phyloP scores from a whole-genome alignment of 2,329 filamentous ascomycete genomes.

The Diplodia corticola region DNA sequence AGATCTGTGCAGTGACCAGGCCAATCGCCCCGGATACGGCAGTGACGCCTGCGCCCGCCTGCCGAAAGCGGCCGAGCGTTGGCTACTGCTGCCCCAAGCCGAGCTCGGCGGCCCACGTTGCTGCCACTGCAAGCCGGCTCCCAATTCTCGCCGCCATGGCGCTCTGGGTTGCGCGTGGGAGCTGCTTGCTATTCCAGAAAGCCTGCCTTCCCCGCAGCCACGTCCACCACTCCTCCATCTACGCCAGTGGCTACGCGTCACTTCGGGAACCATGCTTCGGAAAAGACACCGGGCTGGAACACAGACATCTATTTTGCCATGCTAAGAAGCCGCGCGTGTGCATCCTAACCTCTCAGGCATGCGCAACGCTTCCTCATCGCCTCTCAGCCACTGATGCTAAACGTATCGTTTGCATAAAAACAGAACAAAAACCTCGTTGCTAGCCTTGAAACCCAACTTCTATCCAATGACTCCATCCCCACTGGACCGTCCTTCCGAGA shows the following conservation, averaged over 20 bases:
- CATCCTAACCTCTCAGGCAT: background rate
- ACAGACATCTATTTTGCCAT: background rate
- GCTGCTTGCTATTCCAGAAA: too few species aligned
- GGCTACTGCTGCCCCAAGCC: too few species aligned
- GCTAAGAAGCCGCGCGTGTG: background rate
- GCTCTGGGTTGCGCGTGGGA: too few species aligned
- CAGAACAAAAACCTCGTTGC: background rate
- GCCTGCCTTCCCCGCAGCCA: too few species aligned
- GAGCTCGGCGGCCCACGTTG: too few species aligned
- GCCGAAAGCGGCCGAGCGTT: too few species aligned
- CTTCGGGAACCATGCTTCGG: background rate
- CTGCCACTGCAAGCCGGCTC: too few species aligned
- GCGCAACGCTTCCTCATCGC: background rate
- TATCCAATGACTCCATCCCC: background rate
- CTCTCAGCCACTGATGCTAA: background rate
- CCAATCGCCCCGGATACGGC: too few species aligned
- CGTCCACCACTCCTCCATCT: too few species aligned
- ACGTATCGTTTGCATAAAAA: background rate
- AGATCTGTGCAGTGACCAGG: background rate
- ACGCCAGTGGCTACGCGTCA: too few species aligned
- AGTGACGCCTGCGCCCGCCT: too few species aligned
- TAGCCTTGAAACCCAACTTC: background rate
- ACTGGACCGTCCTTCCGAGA: background rate
- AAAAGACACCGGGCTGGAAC: background rate
- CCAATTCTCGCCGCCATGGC: too few species aligned